Base-by-base conservation (phyloP, 257 asterid species). In the Verbena officinalis region DNA sequence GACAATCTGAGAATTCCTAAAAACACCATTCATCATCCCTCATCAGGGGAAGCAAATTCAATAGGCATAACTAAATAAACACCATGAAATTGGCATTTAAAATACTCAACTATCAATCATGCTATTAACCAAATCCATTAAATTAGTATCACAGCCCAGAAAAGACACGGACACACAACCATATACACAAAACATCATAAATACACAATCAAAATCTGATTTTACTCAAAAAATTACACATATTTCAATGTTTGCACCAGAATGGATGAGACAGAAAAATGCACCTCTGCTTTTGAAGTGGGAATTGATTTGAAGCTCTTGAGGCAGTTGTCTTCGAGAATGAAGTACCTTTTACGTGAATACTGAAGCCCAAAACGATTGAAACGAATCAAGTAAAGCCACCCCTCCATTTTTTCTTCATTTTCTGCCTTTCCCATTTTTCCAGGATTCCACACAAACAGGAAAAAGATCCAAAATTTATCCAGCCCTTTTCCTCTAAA, bases 261-360 rank as follows among this genome's bases (percentile, higher is more conserved):
- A n/a, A 27, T 27, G 33, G 33, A 27, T 2, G 5, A 27, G 5
- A 27, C 33, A 27, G 33, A 2, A 44, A 62, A 60, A 8, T 27
- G 57, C 72, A 87, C 97, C 96, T 93, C 86, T 66, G 55, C 60
- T 2, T 59, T 79, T 4, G 96, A 85, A 68, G 71, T 55, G 39
- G 96, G 91, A 57, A 85, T 68, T 30, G 86, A 79, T 75, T 89
- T 93, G 86, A 87, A 93, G 82, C 94, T 85, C 83, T 77, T 82
- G 71, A 93, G 95, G 81, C 88, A 85, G 70, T 84, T 76, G 9
- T 87, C 91, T 73, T 87, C 77, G 56, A 89, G 95, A 81, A 92
- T 48, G 76, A 92, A 92, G 69, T 89, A 89, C 56, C 96, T 78
- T 71, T 81, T 93, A 77, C 96, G 94, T 60, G 88, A 93, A 84